Percentiles rank a stretch among this genome's conserved stretches.
Evolutionary conservation across 805 yeast genomes (phyloP).

Genomic region (Lipomyces chichibuensis): DNA sequence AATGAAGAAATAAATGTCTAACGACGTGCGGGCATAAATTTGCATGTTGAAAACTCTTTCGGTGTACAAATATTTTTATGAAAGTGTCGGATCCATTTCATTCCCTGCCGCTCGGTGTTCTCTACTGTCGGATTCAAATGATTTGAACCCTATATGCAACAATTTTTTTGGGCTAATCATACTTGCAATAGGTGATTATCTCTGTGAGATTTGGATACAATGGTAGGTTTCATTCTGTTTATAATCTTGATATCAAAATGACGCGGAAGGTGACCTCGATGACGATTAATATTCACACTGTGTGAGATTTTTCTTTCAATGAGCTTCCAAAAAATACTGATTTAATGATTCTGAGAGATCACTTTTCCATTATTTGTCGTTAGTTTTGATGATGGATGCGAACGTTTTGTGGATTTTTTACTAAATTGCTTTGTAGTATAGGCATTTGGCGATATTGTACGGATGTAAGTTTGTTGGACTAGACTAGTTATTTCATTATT

Average conservation of each 20-base stretch:
- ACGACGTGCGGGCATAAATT: slow-evolving; percentile 34
- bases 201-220: neutral
- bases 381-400: neutral
- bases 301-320: slow-evolving; percentile 20
- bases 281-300: slow-evolving; percentile 33
- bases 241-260: neutral
- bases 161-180: neutral
- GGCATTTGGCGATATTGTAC: too few species aligned
- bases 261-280: slow-evolving; percentile 17
- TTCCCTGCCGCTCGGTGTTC: neutral
- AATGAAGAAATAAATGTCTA: slow-evolving; percentile 28
- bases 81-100: slow-evolving; percentile 30
- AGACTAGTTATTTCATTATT: too few species aligned
- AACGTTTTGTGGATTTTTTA: neutral
- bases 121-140: neutral
- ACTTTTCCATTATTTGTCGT: neutral
- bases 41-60: slow-evolving; percentile 28
- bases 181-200: neutral
- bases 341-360: slow-evolving; percentile 34
- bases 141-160: neutral
- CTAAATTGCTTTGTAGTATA: neutral
- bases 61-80: slow-evolving; percentile 31
- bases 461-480: too few species aligned
- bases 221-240: slow-evolving; percentile 5
- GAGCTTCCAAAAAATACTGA: slow-evolving; percentile 32